Base-by-base conservation (phyloP, 441 rosid species). In the Viola pubescens region DNA sequence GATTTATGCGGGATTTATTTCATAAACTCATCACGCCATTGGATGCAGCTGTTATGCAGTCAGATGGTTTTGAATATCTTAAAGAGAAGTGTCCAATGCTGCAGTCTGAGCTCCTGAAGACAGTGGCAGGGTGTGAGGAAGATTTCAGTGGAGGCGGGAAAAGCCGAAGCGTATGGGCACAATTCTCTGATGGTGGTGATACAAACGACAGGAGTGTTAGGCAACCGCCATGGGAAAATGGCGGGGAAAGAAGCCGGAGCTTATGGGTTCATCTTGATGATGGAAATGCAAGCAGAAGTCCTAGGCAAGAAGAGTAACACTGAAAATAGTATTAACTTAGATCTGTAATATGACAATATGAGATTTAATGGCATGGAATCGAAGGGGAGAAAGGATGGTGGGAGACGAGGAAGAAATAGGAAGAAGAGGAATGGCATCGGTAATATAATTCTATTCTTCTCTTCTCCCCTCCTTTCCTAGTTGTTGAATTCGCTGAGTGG, bases 81-180 rank as follows among this genome's bases (percentile, higher is more conserved):
- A 81, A 81, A 68, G 80, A 80, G 68, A 73, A 76, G 59, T 70
- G 62, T 44, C 72, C 79, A 9, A 45, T 67, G 0, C 77, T 83
- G 58, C 92, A 76, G 70, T 81, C 92, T 0, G 88, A 82, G 67
- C 78, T 85, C 42, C 72, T 81, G 52, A 82, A 79, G 61, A 76
- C 80, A 0, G 82, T 82, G 61, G 88, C 85, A 26, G 96, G 96
- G 57, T 81, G 88, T 3, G 86, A 83, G 58, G 92, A 88, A 56
- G 89, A 83, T 59, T 70, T 78, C 60, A 79, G 78, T 5, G 89
- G 71, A 16, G 80, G 81, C 11, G 86, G 83, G 61, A 88, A 91
- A 73, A 81, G 88, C 54, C 84, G 81, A 52, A 88, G 95, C 3
- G 92, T 86, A 8, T 88, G 95, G 98, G 95, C 75, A 0, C 96